Conservation (phyloP, 495 filamentous ascomycete genomes). For the Mytilinidion resinicola region DNA sequence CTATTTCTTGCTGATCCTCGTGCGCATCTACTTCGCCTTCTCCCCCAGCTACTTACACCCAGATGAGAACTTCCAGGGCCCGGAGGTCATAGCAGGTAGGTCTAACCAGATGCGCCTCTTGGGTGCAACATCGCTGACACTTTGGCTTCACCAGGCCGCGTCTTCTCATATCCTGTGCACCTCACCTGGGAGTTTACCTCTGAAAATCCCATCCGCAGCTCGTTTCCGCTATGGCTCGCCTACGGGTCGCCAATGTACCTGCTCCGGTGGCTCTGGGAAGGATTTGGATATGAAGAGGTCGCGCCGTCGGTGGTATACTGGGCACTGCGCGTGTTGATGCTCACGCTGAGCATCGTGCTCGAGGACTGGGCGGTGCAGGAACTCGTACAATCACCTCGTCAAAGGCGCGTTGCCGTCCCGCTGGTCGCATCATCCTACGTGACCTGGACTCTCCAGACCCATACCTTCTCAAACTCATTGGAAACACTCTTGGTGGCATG, state of each 20-base stretch:
- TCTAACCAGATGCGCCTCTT: constrained; percentile 8
- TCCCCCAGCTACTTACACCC: constrained; percentile 95
- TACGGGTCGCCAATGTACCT: constrained; percentile 91
- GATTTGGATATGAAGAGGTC: constrained; percentile 44
- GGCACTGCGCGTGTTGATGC: constrained; percentile 80
- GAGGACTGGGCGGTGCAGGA: constrained; percentile 98
- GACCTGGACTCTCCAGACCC: constrained; percentile 97
- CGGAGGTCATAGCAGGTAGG: constrained; percentile 93
- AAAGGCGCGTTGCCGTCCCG: constrained; percentile 64
- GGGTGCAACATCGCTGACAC: constrained; percentile 1
- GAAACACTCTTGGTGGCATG: constrained; percentile 88
- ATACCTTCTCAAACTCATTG: constrained; percentile 97
- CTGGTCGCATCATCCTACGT: constrained; percentile 93
- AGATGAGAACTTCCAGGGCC: constrained; percentile 97
- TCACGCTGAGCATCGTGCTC: constrained; percentile 85
- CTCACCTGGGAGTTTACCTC: constrained; percentile 93
- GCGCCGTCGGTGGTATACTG: constrained; percentile 78
- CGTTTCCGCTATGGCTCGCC: constrained; percentile 91
- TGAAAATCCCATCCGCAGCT: constrained; percentile 77
- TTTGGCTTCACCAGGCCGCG: constrained; percentile 58
- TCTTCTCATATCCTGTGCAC: constrained; percentile 80
- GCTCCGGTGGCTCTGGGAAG: constrained; percentile 77
- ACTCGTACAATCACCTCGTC: constrained; percentile 65
- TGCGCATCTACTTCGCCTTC: constrained; percentile 89
- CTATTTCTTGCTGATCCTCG: constrained; percentile 74